phyloP scores from a whole-genome alignment of 2,329 filamentous ascomycete species.

The Apiospora hydei region DNA sequence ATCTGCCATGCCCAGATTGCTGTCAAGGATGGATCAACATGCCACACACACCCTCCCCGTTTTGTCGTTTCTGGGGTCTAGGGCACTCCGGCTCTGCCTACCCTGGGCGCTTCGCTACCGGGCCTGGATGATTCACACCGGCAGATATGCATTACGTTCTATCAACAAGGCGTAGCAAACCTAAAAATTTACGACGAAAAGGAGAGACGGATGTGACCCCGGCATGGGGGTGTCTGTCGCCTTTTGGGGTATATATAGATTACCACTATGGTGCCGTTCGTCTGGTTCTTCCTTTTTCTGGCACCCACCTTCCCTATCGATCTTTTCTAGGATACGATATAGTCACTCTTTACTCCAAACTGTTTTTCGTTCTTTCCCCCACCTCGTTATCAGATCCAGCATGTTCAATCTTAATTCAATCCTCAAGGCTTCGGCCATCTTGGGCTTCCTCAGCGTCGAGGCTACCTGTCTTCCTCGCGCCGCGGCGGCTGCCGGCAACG shows the following conservation, averaged over 20 bases:
- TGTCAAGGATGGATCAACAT: neutral
- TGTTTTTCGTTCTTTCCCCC: neutral
- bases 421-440: slow-evolving; percentile 16
- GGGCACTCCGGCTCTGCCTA: neutral
- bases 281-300: neutral
- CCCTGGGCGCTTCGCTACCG: neutral
- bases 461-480: slow-evolving; percentile 2
- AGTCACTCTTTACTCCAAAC: neutral
- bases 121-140: neutral
- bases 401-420: slow-evolving; percentile 16
- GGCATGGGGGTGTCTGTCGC: neutral
- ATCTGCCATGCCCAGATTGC: neutral
- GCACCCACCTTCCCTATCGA: slow-evolving; percentile 20
- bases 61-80: neutral
- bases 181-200: neutral
- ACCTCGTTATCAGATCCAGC: neutral
- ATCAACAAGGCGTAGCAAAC: slow-evolving; percentile 1
- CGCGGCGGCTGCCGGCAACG: neutral
- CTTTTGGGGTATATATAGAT: neutral
- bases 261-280: neutral
- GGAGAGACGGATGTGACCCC: neutral
- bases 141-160: neutral
- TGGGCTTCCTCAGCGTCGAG: slow-evolving; percentile 9
- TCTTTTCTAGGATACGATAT: slow-evolving; percentile 13
- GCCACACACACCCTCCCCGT: neutral